Evolutionary conservation across 495 filamentous ascomycete species (phyloP).

Genomic region (Neurospora cerealis): DNA sequence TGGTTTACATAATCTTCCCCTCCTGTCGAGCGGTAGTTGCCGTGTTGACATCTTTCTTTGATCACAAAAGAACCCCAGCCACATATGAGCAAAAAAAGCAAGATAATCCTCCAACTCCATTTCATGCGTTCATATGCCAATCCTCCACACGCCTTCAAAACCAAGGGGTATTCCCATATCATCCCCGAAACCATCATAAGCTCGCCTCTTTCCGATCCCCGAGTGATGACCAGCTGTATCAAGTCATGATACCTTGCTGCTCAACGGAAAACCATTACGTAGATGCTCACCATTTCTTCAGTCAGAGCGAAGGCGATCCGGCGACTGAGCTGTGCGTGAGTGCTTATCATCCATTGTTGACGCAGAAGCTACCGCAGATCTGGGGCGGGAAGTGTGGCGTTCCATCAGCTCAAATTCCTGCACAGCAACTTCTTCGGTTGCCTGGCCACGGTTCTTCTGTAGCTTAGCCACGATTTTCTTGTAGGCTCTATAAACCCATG

Average conservation of each 20-base stretch:
- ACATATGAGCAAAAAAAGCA: not conserved
- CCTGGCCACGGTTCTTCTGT: not conserved
- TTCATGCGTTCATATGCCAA: not conserved
- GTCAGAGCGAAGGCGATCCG: not conserved
- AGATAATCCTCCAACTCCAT: not conserved
- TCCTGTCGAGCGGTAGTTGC: not conserved
- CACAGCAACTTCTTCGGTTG: not conserved
- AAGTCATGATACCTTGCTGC: not conserved
- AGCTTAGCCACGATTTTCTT: not conserved
- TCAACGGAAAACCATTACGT: not conserved
- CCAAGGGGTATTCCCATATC: not conserved
- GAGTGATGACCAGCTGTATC: not conserved
- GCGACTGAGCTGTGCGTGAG: not conserved
- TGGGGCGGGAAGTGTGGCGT: not conserved
- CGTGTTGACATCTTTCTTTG: not conserved
- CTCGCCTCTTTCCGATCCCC: not conserved
- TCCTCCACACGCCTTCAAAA: not conserved
- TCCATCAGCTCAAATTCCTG: not conserved
- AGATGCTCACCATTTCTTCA: not conserved
- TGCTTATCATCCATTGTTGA: not conserved
- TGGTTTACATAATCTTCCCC: not conserved
- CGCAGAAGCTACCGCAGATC: not conserved
- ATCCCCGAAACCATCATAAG: not conserved
- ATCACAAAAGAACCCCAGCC: not conserved
- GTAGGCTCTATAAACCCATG: conserved; percentile 23